Evolutionary conservation across 306 rosid genomes (phyloP), one percentile per base, ranked within the genome.

Genomic region (Crotalaria pallida): DNA sequence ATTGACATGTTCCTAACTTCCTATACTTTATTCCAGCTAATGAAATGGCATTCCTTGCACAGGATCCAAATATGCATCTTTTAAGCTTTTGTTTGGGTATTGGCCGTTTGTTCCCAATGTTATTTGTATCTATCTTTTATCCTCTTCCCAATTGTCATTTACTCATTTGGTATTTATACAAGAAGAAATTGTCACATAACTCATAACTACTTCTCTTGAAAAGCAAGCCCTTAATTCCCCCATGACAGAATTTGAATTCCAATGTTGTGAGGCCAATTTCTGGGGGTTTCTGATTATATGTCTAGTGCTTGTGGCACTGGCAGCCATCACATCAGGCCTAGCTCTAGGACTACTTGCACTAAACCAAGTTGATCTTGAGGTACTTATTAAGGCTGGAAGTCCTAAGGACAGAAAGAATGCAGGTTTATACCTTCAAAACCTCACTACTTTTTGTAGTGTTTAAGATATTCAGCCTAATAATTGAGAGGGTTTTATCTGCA

Each of bases 301-400:
- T 76, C 26, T 89, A 22, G 75, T 50, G 56, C 79, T 89, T 63
- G 86, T 84, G 74, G 15, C 69, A 65, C 65, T 89, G 21, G 90
- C 96, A 65, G 92, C 90, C 16, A 62, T 89, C 11, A 67, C 88
- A 51, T 92, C 96, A 3, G 92, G 96, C 74, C 79, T 92, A 60
- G 89, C 96, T 19, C 60, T 92, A 27, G 98, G 96, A 51, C 81
- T 92, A 40, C 53, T 89, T 76, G 89, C 96, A 9, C 84, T 85
- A 70, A 85, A 75, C 65, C 80, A 78, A 15, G 84, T 89, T 60
- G 92, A 92, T 80, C 98, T 92, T 31, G 98, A 89, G 84, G 90
- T 92, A 16, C 82, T 92, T 58, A 65, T 77, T 62, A 85, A 75
- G 74, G 76, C 89, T 1, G 96, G 96, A 15, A 73, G 52, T 53